Evolutionary conservation across 2,329 filamentous ascomycete species (phyloP).

Genomic region (Botrytis cinerea): DNA sequence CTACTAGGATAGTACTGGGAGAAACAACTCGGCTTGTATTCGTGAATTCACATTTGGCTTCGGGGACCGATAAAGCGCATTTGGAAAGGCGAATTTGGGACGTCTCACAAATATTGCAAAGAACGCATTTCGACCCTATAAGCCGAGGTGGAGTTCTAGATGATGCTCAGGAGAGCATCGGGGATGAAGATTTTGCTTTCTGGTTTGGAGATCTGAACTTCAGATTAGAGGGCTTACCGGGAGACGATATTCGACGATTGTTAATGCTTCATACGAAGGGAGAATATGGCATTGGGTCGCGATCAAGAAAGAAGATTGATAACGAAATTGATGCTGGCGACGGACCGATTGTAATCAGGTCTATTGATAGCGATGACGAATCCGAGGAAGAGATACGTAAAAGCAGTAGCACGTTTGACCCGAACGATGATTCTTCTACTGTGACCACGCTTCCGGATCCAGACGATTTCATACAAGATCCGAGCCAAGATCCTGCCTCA

Average conservation of each 20-base stretch:
- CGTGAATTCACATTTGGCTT: conserved; percentile 87
- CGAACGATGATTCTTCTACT: conserved; percentile 43
- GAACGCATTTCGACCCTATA: conserved; percentile 78
- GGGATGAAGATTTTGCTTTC: conserved; percentile 90
- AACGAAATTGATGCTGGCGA: conserved; percentile 49
- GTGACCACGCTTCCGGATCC: conserved; percentile 54
- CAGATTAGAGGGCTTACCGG: conserved; percentile 81
- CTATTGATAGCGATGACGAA: conserved; percentile 50
- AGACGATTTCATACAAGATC: conserved; percentile 67
- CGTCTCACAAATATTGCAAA: conserved; percentile 71
- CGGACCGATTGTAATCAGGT: conserved; percentile 50
- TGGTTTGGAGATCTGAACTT: conserved; percentile 98
- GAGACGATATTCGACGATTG: conserved; percentile 83
- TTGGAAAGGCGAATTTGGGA: conserved; percentile 88
- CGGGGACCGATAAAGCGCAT: conserved; percentile 75
- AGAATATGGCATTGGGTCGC: conserved; percentile 64
- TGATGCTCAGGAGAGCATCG: conserved; percentile 70
- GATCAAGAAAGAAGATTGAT: conserved; percentile 38
- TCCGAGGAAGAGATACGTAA: conserved; percentile 39
- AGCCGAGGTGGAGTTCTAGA: conserved; percentile 63
- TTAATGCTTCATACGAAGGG: conserved; percentile 80
- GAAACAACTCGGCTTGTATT: conserved; percentile 90
- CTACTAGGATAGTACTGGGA: conserved; percentile 78
- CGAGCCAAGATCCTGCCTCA: conserved; percentile 77
- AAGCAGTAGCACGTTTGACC: conserved; percentile 37